phyloP scores from a whole-genome alignment of 495 filamentous ascomycete species.

The Thozetella sp. region DNA sequence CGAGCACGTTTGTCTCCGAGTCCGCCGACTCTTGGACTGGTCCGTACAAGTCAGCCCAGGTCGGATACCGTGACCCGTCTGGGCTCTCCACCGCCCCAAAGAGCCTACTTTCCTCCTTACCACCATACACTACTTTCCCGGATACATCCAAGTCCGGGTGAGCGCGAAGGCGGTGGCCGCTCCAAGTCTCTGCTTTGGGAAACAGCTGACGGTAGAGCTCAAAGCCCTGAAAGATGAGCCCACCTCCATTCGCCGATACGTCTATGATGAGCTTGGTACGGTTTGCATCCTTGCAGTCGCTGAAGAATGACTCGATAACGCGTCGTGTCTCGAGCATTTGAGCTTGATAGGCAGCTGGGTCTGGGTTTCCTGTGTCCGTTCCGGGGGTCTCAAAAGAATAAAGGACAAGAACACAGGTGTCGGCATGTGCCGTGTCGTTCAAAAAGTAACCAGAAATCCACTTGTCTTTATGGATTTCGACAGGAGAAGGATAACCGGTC shows the following conservation, averaged over 20 bases:
- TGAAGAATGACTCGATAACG: neutral
- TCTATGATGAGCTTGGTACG: slow-evolving; percentile 50
- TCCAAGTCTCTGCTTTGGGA: slow-evolving; percentile 32
- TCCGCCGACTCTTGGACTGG: slow-evolving; percentile 7
- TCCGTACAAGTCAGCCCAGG: slow-evolving; percentile 5
- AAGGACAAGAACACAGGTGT: slow-evolving; percentile 25
- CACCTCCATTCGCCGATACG: slow-evolving; percentile 52
- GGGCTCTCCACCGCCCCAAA: slow-evolving; percentile 16
- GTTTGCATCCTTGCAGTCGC: neutral
- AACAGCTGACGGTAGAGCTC: slow-evolving; percentile 38
- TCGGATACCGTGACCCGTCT: slow-evolving; percentile 5
- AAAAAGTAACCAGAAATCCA: slow-evolving; percentile 30
- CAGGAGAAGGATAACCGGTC: neutral
- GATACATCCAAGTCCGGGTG: slow-evolving; percentile 43
- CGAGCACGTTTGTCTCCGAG: slow-evolving; percentile 3
- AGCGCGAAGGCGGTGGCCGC: slow-evolving; percentile 42
- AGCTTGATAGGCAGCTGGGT: slow-evolving; percentile 7
- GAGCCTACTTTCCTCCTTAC: neutral
- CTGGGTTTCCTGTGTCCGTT: neutral
- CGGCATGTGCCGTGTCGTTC: slow-evolving; percentile 28
- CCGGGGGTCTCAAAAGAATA: slow-evolving; percentile 9
- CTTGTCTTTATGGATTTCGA: slow-evolving; percentile 9
- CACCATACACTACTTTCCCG: slow-evolving; percentile 15
- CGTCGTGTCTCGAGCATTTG: slow-evolving; percentile 9
- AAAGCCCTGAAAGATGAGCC: slow-evolving; percentile 31